Evolutionary conservation across 805 yeast species (phyloP), one percentile per base, ranked within the genome.

Genomic region (Spathaspora hagerdaliae): DNA sequence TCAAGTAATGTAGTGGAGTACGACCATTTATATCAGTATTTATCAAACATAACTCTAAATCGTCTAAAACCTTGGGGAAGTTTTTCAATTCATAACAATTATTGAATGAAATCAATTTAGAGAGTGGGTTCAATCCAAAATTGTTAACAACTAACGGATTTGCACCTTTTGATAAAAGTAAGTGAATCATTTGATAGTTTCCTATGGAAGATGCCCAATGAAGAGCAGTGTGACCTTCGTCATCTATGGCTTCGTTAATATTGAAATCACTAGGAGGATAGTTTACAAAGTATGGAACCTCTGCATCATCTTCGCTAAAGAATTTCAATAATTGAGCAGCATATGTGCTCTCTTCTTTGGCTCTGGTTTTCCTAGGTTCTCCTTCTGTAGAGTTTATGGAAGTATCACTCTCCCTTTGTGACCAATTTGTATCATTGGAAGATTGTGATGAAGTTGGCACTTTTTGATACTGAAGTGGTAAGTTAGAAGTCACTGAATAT

Each of bases 161-260:
- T 2, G 96, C 94, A 5, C 96, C 96, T 35, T 84, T 80, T 27
- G 81, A 73, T 29, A 88, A 66, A 36, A 94, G 73, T 11, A 90
- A 77, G 53, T 85, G 94, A 45, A 88, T 82, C 65, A 91, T 82
- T 39, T 77, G 78, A 31, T 85, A 65, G 60, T 84, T 87, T 3
- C 98, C 99, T 79, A 94, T 89, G 1, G 98, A 86, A 49, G 97
- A 89, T 0, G 98, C 96, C 97, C 98, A 94, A 65, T 94, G 99
- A 54, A 94, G 82, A 1, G 96, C 85, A 0, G 97, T 87, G 59
- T 94, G 95, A 1, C 96, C 95, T 59, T 94, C 97, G 47, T 87
- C 91, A 61, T 94, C 99, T 26, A 94, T 87, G 4, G 89, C 82
- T 43, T 85, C 87, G 59, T 82, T 68, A 49, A 87, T 76, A 52